phyloP scores from a whole-genome alignment of 176 grass and related monocot genomes.

The Stipa capillata region DNA sequence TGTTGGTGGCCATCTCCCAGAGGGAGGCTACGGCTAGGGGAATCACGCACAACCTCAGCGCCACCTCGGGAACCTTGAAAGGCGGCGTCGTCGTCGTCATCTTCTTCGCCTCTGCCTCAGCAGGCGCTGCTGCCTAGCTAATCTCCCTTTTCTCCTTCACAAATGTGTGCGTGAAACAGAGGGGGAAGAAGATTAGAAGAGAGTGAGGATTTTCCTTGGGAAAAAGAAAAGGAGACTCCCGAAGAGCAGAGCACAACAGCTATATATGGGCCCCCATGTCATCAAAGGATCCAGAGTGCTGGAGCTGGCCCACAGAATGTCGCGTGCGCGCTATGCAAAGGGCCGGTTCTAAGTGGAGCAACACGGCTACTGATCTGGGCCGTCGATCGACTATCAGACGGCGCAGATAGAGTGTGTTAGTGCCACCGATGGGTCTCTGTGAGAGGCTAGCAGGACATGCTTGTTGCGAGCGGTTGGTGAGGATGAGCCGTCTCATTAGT shows the following conservation, averaged over 20 bases:
- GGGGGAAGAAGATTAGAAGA: not conserved
- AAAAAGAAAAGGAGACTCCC: not conserved
- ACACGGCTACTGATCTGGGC: not conserved
- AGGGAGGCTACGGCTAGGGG: conserved; percentile 60
- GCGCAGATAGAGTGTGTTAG: not conserved
- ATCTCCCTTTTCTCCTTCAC: not conserved
- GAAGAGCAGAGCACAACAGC: not conserved
- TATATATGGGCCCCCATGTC: not conserved
- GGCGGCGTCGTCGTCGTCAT: not conserved
- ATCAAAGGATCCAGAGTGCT: not conserved
- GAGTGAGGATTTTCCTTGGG: too few species aligned
- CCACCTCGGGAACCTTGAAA: conserved; percentile 40
- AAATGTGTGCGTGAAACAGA: not conserved
- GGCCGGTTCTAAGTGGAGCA: too few species aligned
- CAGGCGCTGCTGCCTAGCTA: not conserved
- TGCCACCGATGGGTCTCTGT: not conserved
- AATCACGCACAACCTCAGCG: conserved; percentile 57
- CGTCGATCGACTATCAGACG: not conserved
- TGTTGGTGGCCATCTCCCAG: conserved; percentile 68
- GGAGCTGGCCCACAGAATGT: not conserved
- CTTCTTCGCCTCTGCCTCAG: not conserved
- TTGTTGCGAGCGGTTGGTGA: not conserved
- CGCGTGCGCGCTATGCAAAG: not conserved
- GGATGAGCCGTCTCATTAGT: not conserved
- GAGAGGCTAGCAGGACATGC: too few species aligned